Conservation (phyloP, 2,329 filamentous ascomycete species). For the Aschersonia sp. region DNA sequence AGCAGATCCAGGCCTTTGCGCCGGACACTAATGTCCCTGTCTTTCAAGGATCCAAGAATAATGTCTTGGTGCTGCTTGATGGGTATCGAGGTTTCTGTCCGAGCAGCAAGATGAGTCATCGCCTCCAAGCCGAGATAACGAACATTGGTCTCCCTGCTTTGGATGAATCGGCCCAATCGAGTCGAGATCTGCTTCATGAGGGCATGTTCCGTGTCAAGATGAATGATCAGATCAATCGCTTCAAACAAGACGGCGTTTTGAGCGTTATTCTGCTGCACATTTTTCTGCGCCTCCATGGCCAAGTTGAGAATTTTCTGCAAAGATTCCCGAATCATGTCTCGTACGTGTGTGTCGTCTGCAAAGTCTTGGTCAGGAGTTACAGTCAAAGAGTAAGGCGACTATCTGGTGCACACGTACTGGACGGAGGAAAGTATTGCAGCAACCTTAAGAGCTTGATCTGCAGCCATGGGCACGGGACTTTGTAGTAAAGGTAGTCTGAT, state of each 20-base stretch:
- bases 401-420: slow-evolving; percentile 39
- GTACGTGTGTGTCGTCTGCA: slow-evolving; percentile 78
- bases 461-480: slow-evolving; percentile 98
- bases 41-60: slow-evolving; percentile 85
- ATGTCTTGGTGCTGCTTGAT: slow-evolving; percentile 98
- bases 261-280: slow-evolving; percentile 98
- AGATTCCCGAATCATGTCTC: slow-evolving; percentile 82
- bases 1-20: slow-evolving; percentile 89
- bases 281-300: slow-evolving; percentile 89
- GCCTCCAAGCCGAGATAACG: slow-evolving; percentile 91
- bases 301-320: slow-evolving; percentile 82
- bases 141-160: slow-evolving; percentile 93
- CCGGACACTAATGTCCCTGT: slow-evolving; percentile 92
- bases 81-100: slow-evolving; percentile 85
- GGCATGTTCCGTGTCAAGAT: slow-evolving; percentile 85
- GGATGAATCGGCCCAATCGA: slow-evolving; percentile 85
- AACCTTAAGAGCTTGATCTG: slow-evolving; percentile 88
- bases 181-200: slow-evolving; percentile 94
- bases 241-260: slow-evolving; percentile 97
- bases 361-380: background rate
- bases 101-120: slow-evolving; percentile 93
- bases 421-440: slow-evolving; percentile 91
- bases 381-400: background rate
- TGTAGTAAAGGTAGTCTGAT: slow-evolving; percentile 93
- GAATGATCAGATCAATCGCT: slow-evolving; percentile 96